These are phyloP conservation scores for Mortierella antarctica DNA, from an alignment of 192 early-diverging fungal genomes.

Conservation along the genomic window DNA sequence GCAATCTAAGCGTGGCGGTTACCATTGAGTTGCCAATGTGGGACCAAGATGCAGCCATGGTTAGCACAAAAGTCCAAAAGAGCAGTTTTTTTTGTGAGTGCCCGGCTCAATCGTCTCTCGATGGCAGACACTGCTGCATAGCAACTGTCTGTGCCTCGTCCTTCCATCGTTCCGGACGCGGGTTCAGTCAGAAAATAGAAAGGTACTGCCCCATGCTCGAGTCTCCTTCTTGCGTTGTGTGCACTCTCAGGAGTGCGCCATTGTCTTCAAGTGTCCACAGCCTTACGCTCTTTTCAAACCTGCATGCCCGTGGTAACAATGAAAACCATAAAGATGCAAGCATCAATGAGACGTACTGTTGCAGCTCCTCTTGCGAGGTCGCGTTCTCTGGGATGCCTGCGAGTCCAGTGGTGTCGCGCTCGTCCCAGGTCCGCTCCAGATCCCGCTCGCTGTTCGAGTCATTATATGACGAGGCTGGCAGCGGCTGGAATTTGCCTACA, in stretches of 20 bases:
- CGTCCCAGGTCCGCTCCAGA: conserved; percentile 46
- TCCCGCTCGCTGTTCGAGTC: conserved; percentile 46
- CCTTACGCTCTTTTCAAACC: conserved; percentile 5
- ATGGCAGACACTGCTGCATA: no score
- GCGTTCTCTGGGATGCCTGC: conserved; percentile 37
- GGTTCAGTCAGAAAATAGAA: not conserved
- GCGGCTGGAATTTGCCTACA: conserved; percentile 52
- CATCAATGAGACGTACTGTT: conserved; percentile 21
- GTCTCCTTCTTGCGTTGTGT: not conserved
- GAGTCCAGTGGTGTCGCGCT: conserved; percentile 45
- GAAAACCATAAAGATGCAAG: not conserved
- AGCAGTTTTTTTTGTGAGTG: not conserved
- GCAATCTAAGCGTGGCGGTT: conserved; percentile 13
- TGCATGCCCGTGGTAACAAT: not conserved
- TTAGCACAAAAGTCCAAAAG: conserved; percentile 17
- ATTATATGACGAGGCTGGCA: conserved; percentile 42
- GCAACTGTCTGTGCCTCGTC: not conserved
- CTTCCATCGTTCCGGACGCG: conserved; percentile 6
- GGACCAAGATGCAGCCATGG: not conserved
- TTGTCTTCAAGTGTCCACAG: not conserved
- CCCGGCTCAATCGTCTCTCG: not conserved
- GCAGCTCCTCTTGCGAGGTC: conserved; percentile 34
- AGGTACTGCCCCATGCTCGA: not conserved
- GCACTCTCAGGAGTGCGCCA: not conserved
- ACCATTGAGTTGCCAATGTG: not conserved